Evolutionary conservation across 495 filamentous ascomycete species (phyloP).

Genomic region (Tuber magnatum): DNA sequence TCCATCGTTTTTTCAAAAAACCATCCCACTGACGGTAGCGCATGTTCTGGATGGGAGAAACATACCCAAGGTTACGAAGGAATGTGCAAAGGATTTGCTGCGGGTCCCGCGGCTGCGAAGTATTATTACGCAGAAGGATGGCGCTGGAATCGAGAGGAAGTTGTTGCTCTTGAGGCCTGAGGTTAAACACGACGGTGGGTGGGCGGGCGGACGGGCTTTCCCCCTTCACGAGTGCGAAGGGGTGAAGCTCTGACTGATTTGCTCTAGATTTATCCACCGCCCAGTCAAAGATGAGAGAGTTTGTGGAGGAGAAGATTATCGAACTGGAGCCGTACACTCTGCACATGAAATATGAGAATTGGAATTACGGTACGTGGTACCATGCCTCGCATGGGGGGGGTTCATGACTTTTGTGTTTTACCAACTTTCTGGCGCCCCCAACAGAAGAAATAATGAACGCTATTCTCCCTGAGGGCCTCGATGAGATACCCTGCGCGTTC

Average conservation of each 20-base stretch:
- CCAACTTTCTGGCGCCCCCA: background rate
- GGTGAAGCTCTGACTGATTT: conserved; percentile 20
- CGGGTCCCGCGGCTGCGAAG: conserved; percentile 52
- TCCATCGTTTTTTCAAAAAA: conserved; percentile 71
- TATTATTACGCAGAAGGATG: conserved; percentile 50
- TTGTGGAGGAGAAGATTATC: conserved; percentile 59
- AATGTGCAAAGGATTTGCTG: conserved; percentile 57
- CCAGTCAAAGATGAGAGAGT: conserved; percentile 59
- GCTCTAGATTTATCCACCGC: conserved; percentile 64
- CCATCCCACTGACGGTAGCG: conserved; percentile 68
- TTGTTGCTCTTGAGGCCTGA: conserved; percentile 67
- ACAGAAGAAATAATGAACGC: conserved; percentile 73
- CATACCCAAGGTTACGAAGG: conserved; percentile 59
- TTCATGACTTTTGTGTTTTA: conserved; percentile 11
- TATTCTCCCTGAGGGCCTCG: conserved; percentile 62
- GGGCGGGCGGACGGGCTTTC: conserved; percentile 17
- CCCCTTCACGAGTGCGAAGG: conserved; percentile 8
- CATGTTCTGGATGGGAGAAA: conserved; percentile 61
- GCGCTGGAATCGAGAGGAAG: conserved; percentile 54
- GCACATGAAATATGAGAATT: conserved; percentile 72
- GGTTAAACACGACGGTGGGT: conserved; percentile 59
- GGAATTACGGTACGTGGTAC: conserved; percentile 61
- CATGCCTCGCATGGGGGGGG: rapidly evolving
- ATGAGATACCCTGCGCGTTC: conserved; percentile 79
- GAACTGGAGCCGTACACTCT: conserved; percentile 66